Percentiles rank a stretch among this genome's conserved stretches.
Evolutionary conservation across 495 filamentous ascomycete species (phyloP).

Genomic region (Mycothermus thermophilus): DNA sequence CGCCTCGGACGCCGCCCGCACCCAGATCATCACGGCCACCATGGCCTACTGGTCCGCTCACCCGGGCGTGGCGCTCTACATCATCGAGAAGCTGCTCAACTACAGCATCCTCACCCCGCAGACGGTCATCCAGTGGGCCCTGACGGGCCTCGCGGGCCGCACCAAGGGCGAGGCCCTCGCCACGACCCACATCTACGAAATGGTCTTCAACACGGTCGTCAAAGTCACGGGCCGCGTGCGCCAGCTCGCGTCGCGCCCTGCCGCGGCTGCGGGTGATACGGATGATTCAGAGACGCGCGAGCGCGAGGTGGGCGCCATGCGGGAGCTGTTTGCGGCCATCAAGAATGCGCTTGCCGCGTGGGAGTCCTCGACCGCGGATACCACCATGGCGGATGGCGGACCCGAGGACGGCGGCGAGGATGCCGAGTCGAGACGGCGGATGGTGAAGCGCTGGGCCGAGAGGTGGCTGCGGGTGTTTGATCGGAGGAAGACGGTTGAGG

Average conservation of each 20-base stretch:
- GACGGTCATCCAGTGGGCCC: constrained; percentile 77
- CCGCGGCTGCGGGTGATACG: not conserved
- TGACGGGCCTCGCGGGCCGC: constrained; percentile 39
- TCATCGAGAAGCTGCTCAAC: constrained; percentile 94
- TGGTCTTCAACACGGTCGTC: constrained; percentile 71
- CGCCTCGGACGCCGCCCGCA: constrained; percentile 54
- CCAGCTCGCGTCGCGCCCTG: constrained; percentile 52
- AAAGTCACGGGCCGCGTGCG: constrained; percentile 87
- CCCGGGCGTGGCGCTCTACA: constrained; percentile 80
- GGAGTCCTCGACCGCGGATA: constrained; percentile 54
- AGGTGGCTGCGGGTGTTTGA: constrained; percentile 78
- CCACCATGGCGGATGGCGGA: constrained; percentile 41
- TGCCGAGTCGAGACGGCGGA: too few relatives aligned
- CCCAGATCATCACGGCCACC: constrained; percentile 80
- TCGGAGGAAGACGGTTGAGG: constrained; percentile 71
- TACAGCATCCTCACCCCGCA: constrained; percentile 82
- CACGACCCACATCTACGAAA: constrained; percentile 68
- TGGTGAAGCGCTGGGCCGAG: constrained; percentile 68
- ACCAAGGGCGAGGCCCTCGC: constrained; percentile 53
- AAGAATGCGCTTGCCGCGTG: constrained; percentile 66
- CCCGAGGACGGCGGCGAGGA: constrained; percentile 42
- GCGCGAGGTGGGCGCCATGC: constrained; percentile 56
- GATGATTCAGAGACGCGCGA: constrained; percentile 39
- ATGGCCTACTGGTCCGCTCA: constrained; percentile 90
- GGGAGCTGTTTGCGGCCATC: constrained; percentile 62